phyloP scores from a whole-genome alignment of 2,329 filamentous ascomycete genomes.

The Arthroderma sp. region DNA sequence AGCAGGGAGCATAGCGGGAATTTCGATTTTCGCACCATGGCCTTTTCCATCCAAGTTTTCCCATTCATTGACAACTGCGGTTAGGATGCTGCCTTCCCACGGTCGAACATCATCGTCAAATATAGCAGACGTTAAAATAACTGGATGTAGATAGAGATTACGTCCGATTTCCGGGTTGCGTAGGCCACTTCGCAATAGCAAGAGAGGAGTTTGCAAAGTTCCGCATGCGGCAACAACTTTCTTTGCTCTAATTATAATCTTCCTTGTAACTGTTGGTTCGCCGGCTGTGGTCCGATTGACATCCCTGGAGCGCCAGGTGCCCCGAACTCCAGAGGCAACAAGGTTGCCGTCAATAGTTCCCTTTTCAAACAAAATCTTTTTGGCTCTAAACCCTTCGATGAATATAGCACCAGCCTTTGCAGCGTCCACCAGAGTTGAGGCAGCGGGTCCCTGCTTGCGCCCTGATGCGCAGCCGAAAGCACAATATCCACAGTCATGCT shows the following conservation, averaged over 20 bases:
- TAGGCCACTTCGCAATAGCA: conserved; percentile 66
- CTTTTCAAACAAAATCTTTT: conserved; percentile 56
- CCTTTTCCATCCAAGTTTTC: conserved; percentile 69
- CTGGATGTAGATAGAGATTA: conserved; percentile 61
- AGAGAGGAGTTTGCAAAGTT: conserved; percentile 59
- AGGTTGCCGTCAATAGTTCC: conserved; percentile 33
- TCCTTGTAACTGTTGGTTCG: conserved; percentile 39
- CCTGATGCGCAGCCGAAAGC: conserved; percentile 47
- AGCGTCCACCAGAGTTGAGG: conserved; percentile 68
- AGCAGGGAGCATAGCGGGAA: conserved; percentile 60
- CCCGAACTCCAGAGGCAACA: conserved; percentile 57
- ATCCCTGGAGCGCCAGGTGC: conserved; percentile 63
- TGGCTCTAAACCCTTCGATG: conserved; percentile 66
- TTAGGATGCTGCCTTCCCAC: conserved; percentile 70
- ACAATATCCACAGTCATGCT: conserved; percentile 62
- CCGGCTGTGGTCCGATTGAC: conserved; percentile 45
- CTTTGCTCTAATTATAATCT: conserved; percentile 62
- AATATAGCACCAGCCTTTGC: conserved; percentile 64
- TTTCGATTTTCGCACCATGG: conserved; percentile 73
- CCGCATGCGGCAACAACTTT: conserved; percentile 69
- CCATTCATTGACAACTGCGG: conserved; percentile 60
- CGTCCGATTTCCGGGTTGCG: conserved; percentile 69
- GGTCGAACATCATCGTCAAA: conserved; percentile 58
- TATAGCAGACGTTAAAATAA: conserved; percentile 39
- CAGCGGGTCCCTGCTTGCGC: conserved; percentile 66